phyloP scores from a whole-genome alignment of 2,329 filamentous ascomycete species.

The Geosmithia flava region DNA sequence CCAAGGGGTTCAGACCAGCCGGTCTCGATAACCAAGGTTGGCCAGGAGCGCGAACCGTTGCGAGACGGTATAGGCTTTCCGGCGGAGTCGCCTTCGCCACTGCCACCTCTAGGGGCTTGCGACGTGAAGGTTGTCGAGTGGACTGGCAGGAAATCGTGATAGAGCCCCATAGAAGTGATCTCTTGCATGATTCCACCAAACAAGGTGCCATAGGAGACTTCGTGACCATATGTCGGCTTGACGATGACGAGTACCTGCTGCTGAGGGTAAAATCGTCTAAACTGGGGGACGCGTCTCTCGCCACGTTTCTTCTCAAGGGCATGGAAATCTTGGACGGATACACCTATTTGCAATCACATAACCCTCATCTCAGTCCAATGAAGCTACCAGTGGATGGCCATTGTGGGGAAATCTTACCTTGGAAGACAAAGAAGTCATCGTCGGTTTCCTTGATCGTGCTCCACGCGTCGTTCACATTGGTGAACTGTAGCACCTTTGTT shows the following conservation, averaged over 20 bases:
- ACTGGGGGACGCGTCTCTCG: background rate
- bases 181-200: background rate
- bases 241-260: background rate
- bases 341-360: too few species aligned
- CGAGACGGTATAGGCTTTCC: background rate
- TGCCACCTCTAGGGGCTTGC: background rate
- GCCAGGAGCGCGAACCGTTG: background rate
- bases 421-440: too few species aligned
- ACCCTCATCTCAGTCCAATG: too few species aligned
- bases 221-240: background rate
- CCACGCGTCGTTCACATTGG: too few species aligned
- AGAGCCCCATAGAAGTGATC: background rate
- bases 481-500: too few species aligned
- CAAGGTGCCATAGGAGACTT: background rate
- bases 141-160: background rate
- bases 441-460: too few species aligned
- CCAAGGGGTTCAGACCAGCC: constrained; percentile 1
- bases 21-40: constrained; percentile 3
- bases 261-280: background rate
- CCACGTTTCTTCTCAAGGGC: too few species aligned
- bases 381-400: too few species aligned
- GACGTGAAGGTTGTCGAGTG: background rate
- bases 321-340: too few species aligned
- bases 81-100: background rate
- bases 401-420: too few species aligned